phyloP scores from a whole-genome alignment of 2,329 filamentous ascomycete species.

The Thermochaetoides dissita region DNA sequence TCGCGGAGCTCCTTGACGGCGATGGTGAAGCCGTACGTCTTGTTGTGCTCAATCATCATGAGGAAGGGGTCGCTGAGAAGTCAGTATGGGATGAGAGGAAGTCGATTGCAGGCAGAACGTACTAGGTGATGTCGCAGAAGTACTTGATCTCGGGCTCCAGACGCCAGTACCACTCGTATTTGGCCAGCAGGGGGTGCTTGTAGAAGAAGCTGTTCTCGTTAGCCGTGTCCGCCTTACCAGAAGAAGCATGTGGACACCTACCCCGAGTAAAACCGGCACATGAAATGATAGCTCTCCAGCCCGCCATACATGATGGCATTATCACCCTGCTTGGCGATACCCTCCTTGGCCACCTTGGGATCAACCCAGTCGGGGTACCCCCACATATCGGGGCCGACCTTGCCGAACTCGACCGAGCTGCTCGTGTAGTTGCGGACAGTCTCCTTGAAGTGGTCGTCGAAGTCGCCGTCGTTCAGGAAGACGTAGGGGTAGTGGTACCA shows the following conservation, averaged over 20 bases:
- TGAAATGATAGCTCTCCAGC: constrained; percentile 96
- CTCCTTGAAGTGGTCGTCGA: constrained; percentile 87
- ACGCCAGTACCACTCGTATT: constrained; percentile 99
- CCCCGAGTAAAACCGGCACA: constrained; percentile 99
- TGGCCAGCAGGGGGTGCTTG: constrained; percentile 84
- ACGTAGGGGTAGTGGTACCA: constrained; percentile 99
- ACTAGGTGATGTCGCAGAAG: constrained; percentile 99
- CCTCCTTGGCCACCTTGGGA: constrained; percentile 82
- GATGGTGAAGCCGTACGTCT: constrained; percentile 98
- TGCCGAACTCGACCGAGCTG: constrained; percentile 76
- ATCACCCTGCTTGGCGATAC: constrained; percentile 92
- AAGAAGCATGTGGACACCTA: constrained; percentile 30
- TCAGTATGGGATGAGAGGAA: background rate
- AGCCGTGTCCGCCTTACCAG: constrained; percentile 6
- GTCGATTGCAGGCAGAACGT: constrained; percentile 21
- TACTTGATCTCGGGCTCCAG: constrained; percentile 99
- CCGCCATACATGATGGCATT: constrained; percentile 98
- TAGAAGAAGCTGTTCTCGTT: constrained; percentile 62
- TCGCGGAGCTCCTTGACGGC: constrained; percentile 96
- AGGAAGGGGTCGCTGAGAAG: constrained; percentile 70
- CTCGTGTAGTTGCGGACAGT: constrained; percentile 84
- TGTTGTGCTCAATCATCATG: constrained; percentile 86
- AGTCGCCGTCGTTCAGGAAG: constrained; percentile 94
- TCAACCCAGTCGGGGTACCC: constrained; percentile 96
- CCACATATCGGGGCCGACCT: constrained; percentile 84